These are phyloP conservation scores for Carex sylvatica DNA, from an alignment of 202 grass and related monocot genomes.

Conservation along the genomic window DNA sequence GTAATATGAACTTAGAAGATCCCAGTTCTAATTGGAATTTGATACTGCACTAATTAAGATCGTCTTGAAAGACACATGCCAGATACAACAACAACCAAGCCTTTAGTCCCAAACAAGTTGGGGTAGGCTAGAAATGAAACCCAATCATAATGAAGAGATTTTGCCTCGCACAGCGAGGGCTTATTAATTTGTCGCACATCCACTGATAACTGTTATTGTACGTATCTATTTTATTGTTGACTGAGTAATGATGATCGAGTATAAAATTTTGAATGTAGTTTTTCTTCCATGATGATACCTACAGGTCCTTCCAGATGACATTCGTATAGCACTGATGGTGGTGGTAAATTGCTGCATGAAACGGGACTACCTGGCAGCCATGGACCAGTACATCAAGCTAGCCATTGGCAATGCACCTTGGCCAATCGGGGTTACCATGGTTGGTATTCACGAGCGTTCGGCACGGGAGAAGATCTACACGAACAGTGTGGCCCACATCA, in stretches of 20 bases:
- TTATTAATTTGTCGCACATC: neutral
- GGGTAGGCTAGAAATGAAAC: too few species aligned
- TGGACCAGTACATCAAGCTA: slow-evolving; percentile 95
- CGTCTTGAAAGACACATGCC: too few species aligned
- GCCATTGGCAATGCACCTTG: slow-evolving; percentile 95
- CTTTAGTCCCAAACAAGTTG: too few species aligned
- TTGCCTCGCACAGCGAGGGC: neutral
- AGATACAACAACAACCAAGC: too few species aligned
- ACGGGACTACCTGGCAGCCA: slow-evolving; percentile 90
- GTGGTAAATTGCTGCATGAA: slow-evolving; percentile 93
- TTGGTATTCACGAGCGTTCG: slow-evolving; percentile 97
- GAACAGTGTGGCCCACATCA: slow-evolving; percentile 93
- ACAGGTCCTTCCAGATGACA: slow-evolving; percentile 89
- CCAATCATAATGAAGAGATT: neutral
- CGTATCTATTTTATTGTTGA: neutral
- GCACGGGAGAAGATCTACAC: slow-evolving; percentile 98
- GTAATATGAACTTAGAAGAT: neutral
- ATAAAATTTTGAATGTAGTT: slow-evolving; percentile 13
- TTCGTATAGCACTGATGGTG: slow-evolving; percentile 63
- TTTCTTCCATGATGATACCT: slow-evolving; percentile 17
- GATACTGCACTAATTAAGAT: neutral
- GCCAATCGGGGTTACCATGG: slow-evolving; percentile 99
- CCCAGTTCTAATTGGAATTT: neutral
- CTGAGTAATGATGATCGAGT: neutral
- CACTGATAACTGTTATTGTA: neutral